A percentile compares a stretch with the other conserved stretches of the same genome.
phyloP scores from a whole-genome alignment of 202 grass and related monocot species.

The Zizania palustris region DNA sequence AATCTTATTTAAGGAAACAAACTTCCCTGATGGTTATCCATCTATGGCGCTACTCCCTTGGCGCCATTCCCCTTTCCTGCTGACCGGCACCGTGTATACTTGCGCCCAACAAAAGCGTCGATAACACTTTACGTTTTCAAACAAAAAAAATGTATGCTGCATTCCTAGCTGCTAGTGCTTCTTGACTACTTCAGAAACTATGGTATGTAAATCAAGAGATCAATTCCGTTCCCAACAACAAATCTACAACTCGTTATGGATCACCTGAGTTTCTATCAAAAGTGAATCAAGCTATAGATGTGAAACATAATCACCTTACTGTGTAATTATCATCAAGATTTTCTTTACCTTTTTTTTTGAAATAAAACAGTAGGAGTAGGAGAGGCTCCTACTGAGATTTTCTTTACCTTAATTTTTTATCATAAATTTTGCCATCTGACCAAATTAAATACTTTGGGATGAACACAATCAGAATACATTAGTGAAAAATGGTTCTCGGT shows the following conservation, averaged over 20 bases:
- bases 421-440: not conserved
- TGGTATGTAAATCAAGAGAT: slow-evolving; percentile 11
- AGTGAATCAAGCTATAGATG: not conserved
- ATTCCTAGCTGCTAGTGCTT: not conserved
- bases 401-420: slow-evolving; percentile 5
- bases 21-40: too few species aligned
- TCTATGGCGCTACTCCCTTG: too few species aligned
- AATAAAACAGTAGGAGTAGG: too few species aligned
- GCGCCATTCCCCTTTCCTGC: too few species aligned
- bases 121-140: too few species aligned
- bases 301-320: slow-evolving; percentile 17
- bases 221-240: not conserved
- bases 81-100: too few species aligned
- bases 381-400: not conserved
- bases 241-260: not conserved
- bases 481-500: not conserved
- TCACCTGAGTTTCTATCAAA: slow-evolving; percentile 17
- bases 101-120: too few species aligned
- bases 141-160: too few species aligned
- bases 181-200: slow-evolving; percentile 30
- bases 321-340: not conserved
- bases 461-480: slow-evolving; percentile 1
- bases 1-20: too few species aligned
- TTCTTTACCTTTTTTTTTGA: too few species aligned
- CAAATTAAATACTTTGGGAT: slow-evolving; percentile 20